A percentile compares a stretch with the other conserved stretches of the same genome.
These are phyloP conservation scores for Tolypocladium guangdongense DNA, from an alignment of 2,329 filamentous ascomycete species.

Conservation along the genomic window DNA sequence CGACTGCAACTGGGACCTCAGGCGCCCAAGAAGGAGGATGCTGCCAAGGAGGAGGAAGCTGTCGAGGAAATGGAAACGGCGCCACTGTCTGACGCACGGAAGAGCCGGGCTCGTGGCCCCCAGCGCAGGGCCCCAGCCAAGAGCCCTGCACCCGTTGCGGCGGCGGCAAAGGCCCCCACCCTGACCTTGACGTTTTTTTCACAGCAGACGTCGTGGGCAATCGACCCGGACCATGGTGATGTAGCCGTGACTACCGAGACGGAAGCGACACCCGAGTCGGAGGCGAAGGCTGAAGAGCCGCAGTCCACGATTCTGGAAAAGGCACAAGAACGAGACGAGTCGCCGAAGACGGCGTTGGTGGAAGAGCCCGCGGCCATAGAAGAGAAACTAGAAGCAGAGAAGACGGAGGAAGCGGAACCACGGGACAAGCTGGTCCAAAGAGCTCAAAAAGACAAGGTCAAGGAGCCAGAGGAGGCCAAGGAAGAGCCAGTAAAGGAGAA, in stretches of 20 bases:
- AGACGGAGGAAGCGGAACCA: neutral
- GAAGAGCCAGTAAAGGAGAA: conserved; percentile 8
- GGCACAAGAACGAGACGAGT: neutral
- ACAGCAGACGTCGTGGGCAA: conserved; percentile 38
- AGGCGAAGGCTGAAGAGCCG: conserved; percentile 2
- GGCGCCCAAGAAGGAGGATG: conserved; percentile 63
- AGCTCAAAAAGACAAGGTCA: neutral
- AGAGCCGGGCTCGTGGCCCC: conserved; percentile 80
- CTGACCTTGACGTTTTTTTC: conserved; percentile 35
- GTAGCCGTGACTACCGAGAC: conserved; percentile 17
- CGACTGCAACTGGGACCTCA: conserved; percentile 80
- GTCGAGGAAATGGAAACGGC: conserved; percentile 55
- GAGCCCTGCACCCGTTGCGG: conserved; percentile 27
- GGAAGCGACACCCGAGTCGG: conserved; percentile 4
- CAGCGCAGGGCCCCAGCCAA: conserved; percentile 59
- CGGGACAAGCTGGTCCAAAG: neutral
- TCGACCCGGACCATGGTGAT: conserved; percentile 38
- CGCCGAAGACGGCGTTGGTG: neutral
- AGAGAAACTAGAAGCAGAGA: neutral
- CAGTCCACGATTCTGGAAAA: neutral
- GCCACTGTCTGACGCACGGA: conserved; percentile 80
- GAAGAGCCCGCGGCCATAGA: neutral
- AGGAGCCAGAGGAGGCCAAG: neutral
- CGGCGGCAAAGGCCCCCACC: conserved; percentile 13
- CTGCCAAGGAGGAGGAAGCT: conserved; percentile 41